Conservation (phyloP, 768 basidiomycete species). For the Sarcodon aspratus region DNA sequence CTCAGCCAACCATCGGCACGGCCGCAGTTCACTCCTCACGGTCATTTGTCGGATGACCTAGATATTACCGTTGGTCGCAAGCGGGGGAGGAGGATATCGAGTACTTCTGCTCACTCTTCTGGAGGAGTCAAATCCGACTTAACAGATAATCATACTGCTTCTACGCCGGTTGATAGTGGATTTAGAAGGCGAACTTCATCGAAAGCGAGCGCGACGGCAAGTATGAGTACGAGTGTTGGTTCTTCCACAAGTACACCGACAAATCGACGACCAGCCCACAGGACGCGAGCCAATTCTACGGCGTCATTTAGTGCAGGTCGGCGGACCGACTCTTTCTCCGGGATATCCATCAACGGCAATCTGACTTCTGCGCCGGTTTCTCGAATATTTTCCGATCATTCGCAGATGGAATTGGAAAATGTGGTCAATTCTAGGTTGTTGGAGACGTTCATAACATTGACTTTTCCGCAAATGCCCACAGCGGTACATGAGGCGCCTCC, state of each 20-base stretch:
- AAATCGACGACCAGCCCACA: not conserved
- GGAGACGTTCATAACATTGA: constrained; percentile 63
- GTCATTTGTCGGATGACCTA: constrained; percentile 59
- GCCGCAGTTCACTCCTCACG: constrained; percentile 44
- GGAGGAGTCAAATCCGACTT: constrained; percentile 32
- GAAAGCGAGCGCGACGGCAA: constrained; percentile 24
- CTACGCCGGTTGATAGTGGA: constrained; percentile 16
- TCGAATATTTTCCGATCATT: constrained; percentile 41
- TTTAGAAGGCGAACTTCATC: constrained; percentile 36
- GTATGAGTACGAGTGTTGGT: not conserved
- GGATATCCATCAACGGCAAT: constrained; percentile 1
- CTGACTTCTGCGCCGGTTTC: constrained; percentile 12
- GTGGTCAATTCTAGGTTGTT: constrained; percentile 64
- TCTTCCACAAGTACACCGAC: constrained; percentile 7
- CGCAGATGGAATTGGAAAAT: constrained; percentile 59
- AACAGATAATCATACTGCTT: constrained; percentile 17
- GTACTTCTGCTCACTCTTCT: constrained; percentile 39
- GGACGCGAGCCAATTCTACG: constrained; percentile 32
- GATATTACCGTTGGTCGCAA: constrained; percentile 49
- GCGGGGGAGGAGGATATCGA: constrained; percentile 49
- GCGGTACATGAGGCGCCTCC: constrained; percentile 1
- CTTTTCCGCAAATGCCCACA: constrained; percentile 19
- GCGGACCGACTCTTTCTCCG: not conserved
- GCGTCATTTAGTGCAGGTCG: constrained; percentile 30
- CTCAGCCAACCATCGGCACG: constrained; percentile 55